A percentile compares a stretch with the other conserved stretches of the same genome.
Conservation (phyloP, 2,329 filamentous ascomycete genomes). For the Emydomyces testavorans region DNA sequence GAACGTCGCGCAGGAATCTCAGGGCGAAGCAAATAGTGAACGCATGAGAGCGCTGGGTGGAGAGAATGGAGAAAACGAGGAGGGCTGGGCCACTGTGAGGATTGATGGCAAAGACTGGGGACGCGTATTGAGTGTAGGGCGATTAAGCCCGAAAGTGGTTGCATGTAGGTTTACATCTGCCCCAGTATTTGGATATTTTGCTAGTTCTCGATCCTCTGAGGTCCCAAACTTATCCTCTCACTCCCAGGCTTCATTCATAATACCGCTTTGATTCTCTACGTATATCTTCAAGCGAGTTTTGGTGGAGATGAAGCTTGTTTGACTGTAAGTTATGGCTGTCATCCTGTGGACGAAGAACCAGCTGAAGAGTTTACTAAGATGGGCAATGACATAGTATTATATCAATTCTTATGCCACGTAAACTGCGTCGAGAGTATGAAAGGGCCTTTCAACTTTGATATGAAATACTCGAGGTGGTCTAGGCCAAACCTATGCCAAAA, state of each 20-base stretch:
- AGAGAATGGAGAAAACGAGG: conserved; percentile 55
- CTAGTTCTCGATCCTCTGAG: neutral
- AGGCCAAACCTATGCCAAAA: neutral
- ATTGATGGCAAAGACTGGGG: conserved; percentile 95
- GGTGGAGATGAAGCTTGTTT: conserved; percentile 37
- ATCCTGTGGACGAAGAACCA: too few relatives aligned
- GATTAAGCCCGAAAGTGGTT: conserved; percentile 81
- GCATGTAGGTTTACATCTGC: conserved; percentile 51
- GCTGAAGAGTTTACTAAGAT: neutral
- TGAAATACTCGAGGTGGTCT: neutral
- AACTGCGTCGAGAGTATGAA: conserved; percentile 2
- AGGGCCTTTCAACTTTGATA: neutral
- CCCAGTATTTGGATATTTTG: neutral
- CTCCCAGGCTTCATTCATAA: conserved; percentile 35
- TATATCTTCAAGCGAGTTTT: conserved; percentile 34
- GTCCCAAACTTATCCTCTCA: neutral
- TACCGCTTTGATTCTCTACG: conserved; percentile 37
- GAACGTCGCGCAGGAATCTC: conserved; percentile 62
- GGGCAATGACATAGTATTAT: conserved; percentile 28
- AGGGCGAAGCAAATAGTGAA: conserved; percentile 56
- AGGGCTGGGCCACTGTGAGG: conserved; percentile 76
- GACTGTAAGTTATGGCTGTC: conserved; percentile 27
- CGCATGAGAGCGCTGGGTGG: conserved; percentile 52
- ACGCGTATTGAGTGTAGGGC: conserved; percentile 79
- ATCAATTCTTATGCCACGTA: conserved; percentile 35